Percentiles rank a stretch among this genome's conserved stretches.
phyloP scores from a whole-genome alignment of 108 stramenopile genomes.

The Aureococcus anophagefferens region DNA sequence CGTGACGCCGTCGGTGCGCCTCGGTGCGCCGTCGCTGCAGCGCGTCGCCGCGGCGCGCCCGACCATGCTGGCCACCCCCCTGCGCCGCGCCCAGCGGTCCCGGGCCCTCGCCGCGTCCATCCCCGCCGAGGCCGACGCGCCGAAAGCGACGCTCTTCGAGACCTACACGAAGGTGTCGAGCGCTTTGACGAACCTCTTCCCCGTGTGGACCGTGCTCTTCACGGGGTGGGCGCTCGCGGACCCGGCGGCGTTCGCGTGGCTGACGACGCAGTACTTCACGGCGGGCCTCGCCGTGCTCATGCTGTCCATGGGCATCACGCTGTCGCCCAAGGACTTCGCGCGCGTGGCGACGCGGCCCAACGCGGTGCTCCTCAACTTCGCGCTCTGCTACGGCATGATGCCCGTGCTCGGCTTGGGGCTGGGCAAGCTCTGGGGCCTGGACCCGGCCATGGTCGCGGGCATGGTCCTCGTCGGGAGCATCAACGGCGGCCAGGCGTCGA shows the following conservation, averaged over 20 bases:
- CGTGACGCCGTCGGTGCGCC: too few relatives aligned
- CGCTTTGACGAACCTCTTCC: slow-evolving; percentile 44
- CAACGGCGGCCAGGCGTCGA: slow-evolving; percentile 94
- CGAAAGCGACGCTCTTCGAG: slow-evolving; percentile 5
- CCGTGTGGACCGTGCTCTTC: slow-evolving; percentile 44
- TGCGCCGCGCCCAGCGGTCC: too few relatives aligned
- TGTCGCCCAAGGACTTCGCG: slow-evolving; percentile 80
- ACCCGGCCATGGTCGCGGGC: slow-evolving; percentile 79
- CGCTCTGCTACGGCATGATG: slow-evolving; percentile 90
- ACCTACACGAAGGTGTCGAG: slow-evolving; percentile 22
- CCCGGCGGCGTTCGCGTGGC: slow-evolving; percentile 84
- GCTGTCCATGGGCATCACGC: slow-evolving; percentile 97
- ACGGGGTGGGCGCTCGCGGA: slow-evolving; percentile 32
- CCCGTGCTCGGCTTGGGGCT: slow-evolving; percentile 70
- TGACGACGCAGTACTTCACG: slow-evolving; percentile 91
- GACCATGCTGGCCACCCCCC: too few relatives aligned
- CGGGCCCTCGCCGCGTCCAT: too few relatives aligned
- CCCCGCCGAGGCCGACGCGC: too few relatives aligned
- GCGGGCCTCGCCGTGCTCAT: slow-evolving; percentile 78
- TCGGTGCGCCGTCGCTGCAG: too few relatives aligned
- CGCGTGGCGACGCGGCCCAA: slow-evolving; percentile 72
- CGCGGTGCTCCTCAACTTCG: slow-evolving; percentile 81
- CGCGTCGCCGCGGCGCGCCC: too few relatives aligned
- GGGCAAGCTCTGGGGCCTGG: slow-evolving; percentile 64
- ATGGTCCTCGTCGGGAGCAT: slow-evolving; percentile 90